Percentiles rank a stretch among this genome's conserved stretches.
Conservation (phyloP, 805 yeast genomes). For the Metschnikowia kofuensis region DNA sequence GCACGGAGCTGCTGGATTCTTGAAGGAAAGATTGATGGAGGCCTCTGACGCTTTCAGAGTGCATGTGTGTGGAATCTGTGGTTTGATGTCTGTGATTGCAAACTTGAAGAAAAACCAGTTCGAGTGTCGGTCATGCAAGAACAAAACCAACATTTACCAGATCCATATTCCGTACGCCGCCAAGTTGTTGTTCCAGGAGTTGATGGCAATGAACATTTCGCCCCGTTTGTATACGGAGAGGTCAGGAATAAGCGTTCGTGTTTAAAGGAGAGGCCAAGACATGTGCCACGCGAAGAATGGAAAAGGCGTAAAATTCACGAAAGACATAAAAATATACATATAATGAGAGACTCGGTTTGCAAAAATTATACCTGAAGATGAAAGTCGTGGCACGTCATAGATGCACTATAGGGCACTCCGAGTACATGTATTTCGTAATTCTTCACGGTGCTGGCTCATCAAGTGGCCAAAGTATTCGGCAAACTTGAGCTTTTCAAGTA, state of each 20-base stretch:
- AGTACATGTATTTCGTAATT: too few relatives aligned
- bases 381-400: too few relatives aligned
- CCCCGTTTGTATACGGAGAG: constrained; percentile 97
- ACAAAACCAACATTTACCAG: constrained; percentile 97
- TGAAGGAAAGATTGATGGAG: constrained; percentile 97
- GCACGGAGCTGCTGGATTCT: constrained; percentile 98
- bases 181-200: constrained; percentile 94
- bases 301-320: not conserved
- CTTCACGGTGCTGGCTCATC: too few relatives aligned
- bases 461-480: too few relatives aligned
- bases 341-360: not conserved
- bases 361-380: too few relatives aligned
- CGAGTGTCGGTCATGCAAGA: constrained; percentile 98
- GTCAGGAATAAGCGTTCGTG: constrained; percentile 52
- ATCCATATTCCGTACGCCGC: constrained; percentile 98
- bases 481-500: too few relatives aligned
- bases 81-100: constrained; percentile 96
- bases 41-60: constrained; percentile 99
- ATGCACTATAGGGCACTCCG: too few relatives aligned
- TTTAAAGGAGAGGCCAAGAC: constrained; percentile 12
- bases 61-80: constrained; percentile 97
- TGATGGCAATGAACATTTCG: constrained; percentile 99
- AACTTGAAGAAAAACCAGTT: constrained; percentile 96
- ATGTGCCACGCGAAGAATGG: constrained; percentile 8
- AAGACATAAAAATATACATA: not conserved